phyloP scores from a whole-genome alignment of 805 yeast genomes.

The Tetrapisispora namnaoensis region DNA sequence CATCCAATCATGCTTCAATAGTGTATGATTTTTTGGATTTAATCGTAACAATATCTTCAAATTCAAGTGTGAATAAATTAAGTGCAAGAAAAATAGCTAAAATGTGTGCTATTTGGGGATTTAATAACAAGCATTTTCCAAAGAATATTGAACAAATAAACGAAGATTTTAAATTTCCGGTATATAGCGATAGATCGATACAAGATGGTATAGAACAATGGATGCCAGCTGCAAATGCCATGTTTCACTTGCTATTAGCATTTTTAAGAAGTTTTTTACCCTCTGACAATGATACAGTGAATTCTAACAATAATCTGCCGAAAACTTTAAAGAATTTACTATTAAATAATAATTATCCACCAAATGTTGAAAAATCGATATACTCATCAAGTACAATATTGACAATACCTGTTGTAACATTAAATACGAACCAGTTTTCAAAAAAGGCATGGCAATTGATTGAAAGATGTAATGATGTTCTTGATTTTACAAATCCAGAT shows the following conservation, averaged over 20 bases:
- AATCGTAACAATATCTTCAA: constrained; percentile 65
- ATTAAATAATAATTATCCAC: constrained; percentile 68
- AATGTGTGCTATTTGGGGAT: constrained; percentile 86
- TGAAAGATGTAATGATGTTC: constrained; percentile 44
- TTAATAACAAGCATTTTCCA: constrained; percentile 30
- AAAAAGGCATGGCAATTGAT: constrained; percentile 50
- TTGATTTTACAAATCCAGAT: constrained; percentile 62
- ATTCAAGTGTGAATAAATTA: constrained; percentile 67
- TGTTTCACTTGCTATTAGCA: constrained; percentile 68
- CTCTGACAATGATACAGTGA: constrained; percentile 37
- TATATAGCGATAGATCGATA: constrained; percentile 32
- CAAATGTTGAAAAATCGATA: constrained; percentile 34
- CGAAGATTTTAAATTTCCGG: constrained; percentile 20
- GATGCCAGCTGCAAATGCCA: constrained; percentile 77
- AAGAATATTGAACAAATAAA: constrained; percentile 21
- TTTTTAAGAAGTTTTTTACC: constrained; percentile 73
- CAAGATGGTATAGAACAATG: constrained; percentile 66
- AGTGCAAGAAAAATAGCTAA: constrained; percentile 72
- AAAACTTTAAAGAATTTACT: constrained; percentile 54
- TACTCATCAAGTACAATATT: constrained; percentile 35
- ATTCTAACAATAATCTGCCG: constrained; percentile 35
- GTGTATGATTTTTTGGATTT: constrained; percentile 82
- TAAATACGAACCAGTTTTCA: constrained; percentile 39
- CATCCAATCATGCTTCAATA: constrained; percentile 83
- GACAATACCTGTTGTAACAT: constrained; percentile 52